Evolutionary conservation across 202 grass and related monocot species (phyloP), one percentile per base, ranked within the genome.

Genomic region (Bolboschoenoplectus hybrid): DNA sequence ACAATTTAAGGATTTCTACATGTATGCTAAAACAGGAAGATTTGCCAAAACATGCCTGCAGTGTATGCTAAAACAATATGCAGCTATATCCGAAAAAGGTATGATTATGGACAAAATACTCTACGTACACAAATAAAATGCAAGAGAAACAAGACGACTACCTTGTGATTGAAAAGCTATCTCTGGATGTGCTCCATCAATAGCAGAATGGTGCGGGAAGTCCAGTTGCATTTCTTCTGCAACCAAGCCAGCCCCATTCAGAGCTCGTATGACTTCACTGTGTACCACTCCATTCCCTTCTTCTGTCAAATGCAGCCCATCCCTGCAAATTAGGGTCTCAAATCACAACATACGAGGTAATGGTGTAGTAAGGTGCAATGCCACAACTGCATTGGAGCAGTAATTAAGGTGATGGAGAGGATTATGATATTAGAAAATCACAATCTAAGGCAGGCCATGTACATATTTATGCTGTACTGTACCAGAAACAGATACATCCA

Each of bases 181-280:
- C 52, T 91, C 89, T 34, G 93, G 95, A 74, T 65, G 84, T 68
- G 9, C 57, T 3, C 85, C 87, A 10, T 98, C 85, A 17, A 98
- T 95, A 76, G 87, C 70, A 45, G 93, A 94, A 87, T 95, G 93
- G 56, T 93, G 91, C 26, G 95, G 95, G 66, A 98, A 98, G 77
- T 98, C 95, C 12, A 86, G 67, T 0, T 68, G 12, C 95, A 98
- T 95, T 10, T 88, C 84, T 91, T 98, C 91, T 71, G 90, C 63
- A 89, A 41, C 82, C 63, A 98, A 87, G 82, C 90, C 87, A 45
- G 70, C 84, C 7, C 81, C 64, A 78, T 66, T 85, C 41, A 98
- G 85, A 38, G 89, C 74, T 66, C 86, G 50, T 36, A 95, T 78
- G 17, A 95, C 86, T 84, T 95, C 87, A 85, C 86, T 76, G 84